These are phyloP conservation scores for Anthracocystis walkeri DNA, from an alignment of 1,284 basidiomycete species.

Conservation along the genomic window DNA sequence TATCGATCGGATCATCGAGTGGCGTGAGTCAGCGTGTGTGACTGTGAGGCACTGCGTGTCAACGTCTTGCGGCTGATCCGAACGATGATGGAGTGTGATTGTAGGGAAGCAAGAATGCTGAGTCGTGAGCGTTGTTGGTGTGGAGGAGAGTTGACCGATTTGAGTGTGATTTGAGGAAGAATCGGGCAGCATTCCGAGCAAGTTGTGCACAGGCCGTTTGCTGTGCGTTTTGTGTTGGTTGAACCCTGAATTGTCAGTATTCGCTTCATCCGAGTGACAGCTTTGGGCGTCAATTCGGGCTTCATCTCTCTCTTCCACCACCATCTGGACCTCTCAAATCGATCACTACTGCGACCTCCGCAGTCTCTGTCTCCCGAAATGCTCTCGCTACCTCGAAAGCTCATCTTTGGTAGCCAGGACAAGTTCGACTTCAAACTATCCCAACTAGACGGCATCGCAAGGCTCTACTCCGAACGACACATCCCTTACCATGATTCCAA, in stretches of 20 bases:
- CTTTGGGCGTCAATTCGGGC: background rate
- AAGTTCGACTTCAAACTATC: conserved; percentile 52
- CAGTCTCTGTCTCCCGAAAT: conserved; percentile 1
- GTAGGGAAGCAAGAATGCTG: conserved; percentile 2
- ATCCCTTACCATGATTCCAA: conserved; percentile 57
- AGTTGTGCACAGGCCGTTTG: conserved; percentile 6
- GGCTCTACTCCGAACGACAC: conserved; percentile 59
- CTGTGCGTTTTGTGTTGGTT: conserved; percentile 1
- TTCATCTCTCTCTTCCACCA: background rate
- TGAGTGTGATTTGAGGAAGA: background rate
- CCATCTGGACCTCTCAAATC: background rate
- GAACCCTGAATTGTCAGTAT: conserved; percentile 7
- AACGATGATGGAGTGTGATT: background rate
- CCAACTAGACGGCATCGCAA: conserved; percentile 50
- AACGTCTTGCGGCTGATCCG: background rate
- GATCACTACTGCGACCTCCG: background rate
- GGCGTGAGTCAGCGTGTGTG: background rate
- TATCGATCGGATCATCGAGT: background rate
- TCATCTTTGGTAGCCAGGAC: conserved; percentile 46
- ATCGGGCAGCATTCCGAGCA: conserved; percentile 5
- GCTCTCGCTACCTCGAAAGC: conserved; percentile 43
- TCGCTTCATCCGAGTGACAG: conserved; percentile 5
- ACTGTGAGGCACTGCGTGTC: background rate
- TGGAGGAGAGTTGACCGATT: conserved; percentile 4
- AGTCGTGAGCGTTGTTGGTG: conserved; percentile 3